Conservation (phyloP, 208 protist genomes). For the Acanthamoeba royreba region DNA sequence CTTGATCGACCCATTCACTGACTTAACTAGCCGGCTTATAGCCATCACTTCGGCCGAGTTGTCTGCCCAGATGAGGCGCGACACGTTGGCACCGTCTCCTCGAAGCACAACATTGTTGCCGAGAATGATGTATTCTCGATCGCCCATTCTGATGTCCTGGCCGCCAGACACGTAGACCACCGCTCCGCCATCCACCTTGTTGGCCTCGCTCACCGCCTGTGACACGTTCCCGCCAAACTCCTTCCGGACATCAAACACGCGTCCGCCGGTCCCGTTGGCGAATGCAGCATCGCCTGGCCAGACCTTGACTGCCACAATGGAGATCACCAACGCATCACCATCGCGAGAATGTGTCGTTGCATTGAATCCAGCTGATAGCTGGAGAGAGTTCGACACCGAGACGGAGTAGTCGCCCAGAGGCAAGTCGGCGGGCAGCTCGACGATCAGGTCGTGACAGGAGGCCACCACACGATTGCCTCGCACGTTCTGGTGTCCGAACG, state of each 20-base stretch:
- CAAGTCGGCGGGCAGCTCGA: neutral
- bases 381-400: neutral
- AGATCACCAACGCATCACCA: neutral
- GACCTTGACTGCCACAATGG: neutral
- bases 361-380: neutral
- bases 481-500: too few species aligned
- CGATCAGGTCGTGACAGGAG: neutral
- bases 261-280: neutral
- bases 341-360: neutral
- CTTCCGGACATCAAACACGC: neutral
- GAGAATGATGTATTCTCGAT: neutral
- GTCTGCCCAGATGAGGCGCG: neutral
- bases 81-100: neutral
- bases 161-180: neutral
- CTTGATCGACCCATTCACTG: neutral
- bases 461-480: neutral
- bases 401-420: neutral
- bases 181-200: neutral
- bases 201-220: neutral
- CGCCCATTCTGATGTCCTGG: neutral
- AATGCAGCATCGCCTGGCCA: neutral
- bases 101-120: neutral
- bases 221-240: neutral
- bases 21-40: neutral
- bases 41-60: neutral